Evolutionary conservation across 176 grass and related monocot species (phyloP).

Genomic region (Musa itinerans): DNA sequence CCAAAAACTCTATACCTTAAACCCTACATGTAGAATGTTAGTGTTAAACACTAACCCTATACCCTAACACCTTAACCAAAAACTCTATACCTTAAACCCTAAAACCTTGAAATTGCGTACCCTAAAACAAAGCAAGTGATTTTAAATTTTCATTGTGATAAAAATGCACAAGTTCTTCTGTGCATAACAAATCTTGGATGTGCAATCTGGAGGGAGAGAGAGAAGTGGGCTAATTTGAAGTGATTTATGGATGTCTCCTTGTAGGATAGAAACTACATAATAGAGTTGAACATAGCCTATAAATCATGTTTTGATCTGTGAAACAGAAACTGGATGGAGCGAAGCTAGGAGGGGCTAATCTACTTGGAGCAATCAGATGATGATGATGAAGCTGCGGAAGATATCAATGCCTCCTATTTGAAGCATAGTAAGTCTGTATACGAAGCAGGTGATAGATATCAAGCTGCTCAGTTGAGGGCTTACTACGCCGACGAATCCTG

Average conservation of each 20-base stretch:
- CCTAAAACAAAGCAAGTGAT: no score
- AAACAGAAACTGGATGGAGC: constrained; percentile 70
- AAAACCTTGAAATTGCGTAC: no score
- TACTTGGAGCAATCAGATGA: constrained; percentile 72
- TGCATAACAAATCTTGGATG: no score
- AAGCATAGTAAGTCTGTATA: background rate
- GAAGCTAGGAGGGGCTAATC: constrained; percentile 89
- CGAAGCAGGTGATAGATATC: background rate
- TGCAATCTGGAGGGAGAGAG: no score
- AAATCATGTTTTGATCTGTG: constrained; percentile 15
- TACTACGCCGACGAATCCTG: background rate
- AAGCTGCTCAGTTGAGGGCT: background rate
- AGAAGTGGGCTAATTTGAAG: background rate
- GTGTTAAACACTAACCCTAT: no score
- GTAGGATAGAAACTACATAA: background rate
- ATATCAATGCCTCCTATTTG: background rate
- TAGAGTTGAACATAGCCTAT: background rate
- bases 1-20: no score
- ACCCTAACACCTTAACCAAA: no score
- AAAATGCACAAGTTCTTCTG: no score
- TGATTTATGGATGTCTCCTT: background rate
- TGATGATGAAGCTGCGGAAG: background rate
- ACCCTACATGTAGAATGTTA: no score
- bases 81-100: no score
- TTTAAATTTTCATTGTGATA: no score